Base-by-base conservation (phyloP, 495 filamentous ascomycete genomes). In the Hypomontagnella submonticulosa region DNA sequence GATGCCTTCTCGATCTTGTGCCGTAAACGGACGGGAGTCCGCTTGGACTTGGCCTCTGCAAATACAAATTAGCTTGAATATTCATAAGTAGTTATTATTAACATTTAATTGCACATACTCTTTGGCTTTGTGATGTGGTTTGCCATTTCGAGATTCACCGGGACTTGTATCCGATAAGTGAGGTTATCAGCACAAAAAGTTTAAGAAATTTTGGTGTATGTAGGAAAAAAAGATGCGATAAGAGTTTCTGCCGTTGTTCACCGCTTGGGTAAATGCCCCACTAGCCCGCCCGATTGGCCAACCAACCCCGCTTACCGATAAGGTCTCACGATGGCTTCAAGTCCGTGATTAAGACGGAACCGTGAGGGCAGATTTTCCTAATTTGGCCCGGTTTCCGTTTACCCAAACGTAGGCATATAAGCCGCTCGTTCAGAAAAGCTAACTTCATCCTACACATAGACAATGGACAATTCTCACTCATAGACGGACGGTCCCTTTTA, bases 1-100 rank as follows among this genome's bases (percentile, higher is more conserved):
- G 92, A 90, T 18, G 92, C 90, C 79, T 99, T 98, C 72, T 97
- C 87, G 78, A 98, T 99, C 80, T 96, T 97, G 80, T 97, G 90
- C 56, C 95, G 86, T 60, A 98, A 81, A 27, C 95, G 91, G 66
- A 93, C 90, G 48, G 96, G 87, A 52, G 83, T 85, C 76, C 95
- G 89, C 85, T 99, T 99, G 41, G 96, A 98, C 79, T 89, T 90
- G 67, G 93, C 95, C 76, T 97, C 92, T 97, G 65, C 16, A 70
- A 10, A 5, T 6, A 42, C 19, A 18, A 6, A 16, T 61, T 46
- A 61, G 62, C 76, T 51, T 16, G 32, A 15, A 43, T 43, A 1
- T 18, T 13, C n/a, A n/a, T n/a, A n/a, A 8, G 13, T 43, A 18
- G 4, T 20, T 43, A 13, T 12, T 46, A 0, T 20, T 65, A 42